Base-by-base conservation (phyloP, 2,329 filamentous ascomycete species). In the Penicillium frequentans region DNA sequence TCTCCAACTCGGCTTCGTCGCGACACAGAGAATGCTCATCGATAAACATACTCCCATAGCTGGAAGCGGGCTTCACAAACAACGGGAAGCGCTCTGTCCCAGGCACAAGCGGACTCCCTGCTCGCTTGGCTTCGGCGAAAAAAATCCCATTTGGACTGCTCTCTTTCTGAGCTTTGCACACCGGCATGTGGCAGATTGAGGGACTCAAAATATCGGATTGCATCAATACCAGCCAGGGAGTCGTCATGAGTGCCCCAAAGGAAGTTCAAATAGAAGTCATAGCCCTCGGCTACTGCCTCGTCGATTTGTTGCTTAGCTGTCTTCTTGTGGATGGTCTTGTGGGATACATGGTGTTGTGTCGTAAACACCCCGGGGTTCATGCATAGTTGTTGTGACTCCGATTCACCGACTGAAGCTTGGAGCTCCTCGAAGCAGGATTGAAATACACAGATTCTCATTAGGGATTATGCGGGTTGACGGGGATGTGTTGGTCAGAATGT, bases 221-320 rank as follows among this genome's bases (percentile, higher is more conserved):
- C 65, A 23, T 64, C 56, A 7, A 65, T 55, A n/a, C 65, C 64
- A 3, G 65, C 64, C 3, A 68, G 54, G 1, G 55, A 58, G 52
- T 68, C 64, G 8, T 68, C 66, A 10, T 57, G 57, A 14, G 56
- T 59, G 1, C 66, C 66, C 64, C 66, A 67, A 53, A 68, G 61
- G 31, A 67, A 65, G 46, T 66, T 67, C 27, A 68, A 50, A 49
- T 68, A 67, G 27, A 68, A 66, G 42, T 66, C 66, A 51, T 63
- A 61, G 0, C 52, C 49, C 29, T 67, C 64, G 19, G 49, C 31
- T 2, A 64, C 55, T 23, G 54, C 54, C 5, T 55, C 56, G 48
- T 68, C 62, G 21, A 68, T 64, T 47, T 68, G 50, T 27, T 57
- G 46, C 11, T 57, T 63, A 2, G 66, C 62, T 14, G 57, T 64